phyloP scores from a whole-genome alignment of 75 land plant species.

The Isoetes taiwanensis region DNA sequence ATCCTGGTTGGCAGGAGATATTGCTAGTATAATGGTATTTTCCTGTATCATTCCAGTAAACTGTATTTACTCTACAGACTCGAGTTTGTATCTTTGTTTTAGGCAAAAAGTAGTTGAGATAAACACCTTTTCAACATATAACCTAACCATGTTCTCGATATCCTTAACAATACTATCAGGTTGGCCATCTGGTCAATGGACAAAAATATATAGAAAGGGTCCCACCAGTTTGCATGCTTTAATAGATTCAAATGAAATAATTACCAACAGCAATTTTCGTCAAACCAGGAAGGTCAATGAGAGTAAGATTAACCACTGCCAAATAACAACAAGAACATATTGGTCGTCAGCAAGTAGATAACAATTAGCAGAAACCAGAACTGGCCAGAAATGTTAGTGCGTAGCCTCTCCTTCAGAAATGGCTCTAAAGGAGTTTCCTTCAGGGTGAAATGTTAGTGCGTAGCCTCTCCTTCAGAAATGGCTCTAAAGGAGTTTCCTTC shows the following conservation, averaged over 20 bases:
- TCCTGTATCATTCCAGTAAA: not conserved
- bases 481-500: no score
- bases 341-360: no score
- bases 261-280: slow-evolving; percentile 2
- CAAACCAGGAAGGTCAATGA: slow-evolving; percentile 1
- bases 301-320: not conserved
- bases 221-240: not conserved
- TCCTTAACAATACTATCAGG: slow-evolving; percentile 3
- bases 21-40: slow-evolving; percentile 4
- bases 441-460: no score
- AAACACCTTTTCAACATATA: slow-evolving; percentile 7
- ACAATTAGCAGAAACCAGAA: no score
- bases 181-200: not conserved
- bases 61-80: no score
- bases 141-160: slow-evolving; percentile 1
- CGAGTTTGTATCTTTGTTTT: no score
- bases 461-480: no score
- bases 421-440: no score
- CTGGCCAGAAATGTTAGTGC: no score
- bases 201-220: not conserved
- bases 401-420: no score
- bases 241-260: not conserved
- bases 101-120: no score
- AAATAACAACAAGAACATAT: not conserved
- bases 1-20: slow-evolving; percentile 6